phyloP scores from a whole-genome alignment of 2,329 filamentous ascomycete species.

The Mycosphaerella sp. region DNA sequence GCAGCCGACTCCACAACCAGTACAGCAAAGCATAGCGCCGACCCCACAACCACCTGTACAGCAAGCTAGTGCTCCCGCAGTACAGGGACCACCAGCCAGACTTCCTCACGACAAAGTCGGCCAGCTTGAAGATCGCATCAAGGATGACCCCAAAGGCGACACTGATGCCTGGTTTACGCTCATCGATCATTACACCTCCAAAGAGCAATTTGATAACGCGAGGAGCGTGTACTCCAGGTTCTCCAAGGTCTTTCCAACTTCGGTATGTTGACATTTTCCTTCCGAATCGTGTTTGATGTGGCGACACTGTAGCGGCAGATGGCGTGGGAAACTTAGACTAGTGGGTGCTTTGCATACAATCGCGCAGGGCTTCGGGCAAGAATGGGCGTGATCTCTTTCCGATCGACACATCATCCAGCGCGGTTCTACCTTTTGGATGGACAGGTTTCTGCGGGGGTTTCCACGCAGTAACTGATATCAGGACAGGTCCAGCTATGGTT shows the following conservation, averaged over 20 bases:
- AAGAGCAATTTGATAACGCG: slow-evolving; percentile 74
- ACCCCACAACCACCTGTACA: slow-evolving; percentile 13
- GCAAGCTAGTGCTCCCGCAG: slow-evolving; percentile 10
- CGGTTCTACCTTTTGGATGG: too few relatives aligned
- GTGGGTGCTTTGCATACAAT: not conserved
- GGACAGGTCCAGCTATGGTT: slow-evolving; percentile 2
- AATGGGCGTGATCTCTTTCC: not conserved
- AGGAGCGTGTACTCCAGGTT: slow-evolving; percentile 79
- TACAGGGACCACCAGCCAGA: slow-evolving; percentile 32
- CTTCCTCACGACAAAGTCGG: slow-evolving; percentile 67
- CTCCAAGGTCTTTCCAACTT: slow-evolving; percentile 77
- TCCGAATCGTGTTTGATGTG: not conserved
- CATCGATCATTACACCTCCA: slow-evolving; percentile 75
- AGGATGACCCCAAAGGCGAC: slow-evolving; percentile 87
- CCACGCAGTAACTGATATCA: not conserved
- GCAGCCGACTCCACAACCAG: slow-evolving; percentile 14
- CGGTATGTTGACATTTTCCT: slow-evolving; percentile 56
- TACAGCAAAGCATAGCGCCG: slow-evolving; percentile 13
- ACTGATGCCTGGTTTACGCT: slow-evolving; percentile 85
- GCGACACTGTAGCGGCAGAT: not conserved
- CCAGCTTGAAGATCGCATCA: slow-evolving; percentile 81
- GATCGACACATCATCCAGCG: too few relatives aligned
- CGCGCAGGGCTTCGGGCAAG: not conserved
- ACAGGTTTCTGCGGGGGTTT: too few relatives aligned
- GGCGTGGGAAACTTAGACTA: not conserved